phyloP scores from a whole-genome alignment of 2,329 filamentous ascomycete genomes.

The Penicillium verrucosum region DNA sequence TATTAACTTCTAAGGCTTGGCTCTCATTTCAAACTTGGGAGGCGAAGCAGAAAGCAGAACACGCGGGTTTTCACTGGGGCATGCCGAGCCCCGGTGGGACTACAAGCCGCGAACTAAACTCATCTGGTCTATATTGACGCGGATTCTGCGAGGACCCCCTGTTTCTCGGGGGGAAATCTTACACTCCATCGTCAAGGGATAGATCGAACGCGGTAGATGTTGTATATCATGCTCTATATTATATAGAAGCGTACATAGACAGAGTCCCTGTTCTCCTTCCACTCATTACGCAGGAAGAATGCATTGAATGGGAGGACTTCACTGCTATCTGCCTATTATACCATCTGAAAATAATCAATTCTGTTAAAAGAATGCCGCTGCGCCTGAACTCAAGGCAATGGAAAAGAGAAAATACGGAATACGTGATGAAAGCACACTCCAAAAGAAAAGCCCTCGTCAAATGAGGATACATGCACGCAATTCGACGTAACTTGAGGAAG shows the following conservation, averaged over 20 bases:
- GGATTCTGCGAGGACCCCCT: not conserved
- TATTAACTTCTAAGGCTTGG: not conserved
- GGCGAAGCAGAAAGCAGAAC: not conserved
- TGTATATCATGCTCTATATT: not conserved
- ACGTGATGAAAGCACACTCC: not conserved
- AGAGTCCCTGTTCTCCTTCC: not conserved
- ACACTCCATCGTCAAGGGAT: not conserved
- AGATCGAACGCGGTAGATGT: not conserved
- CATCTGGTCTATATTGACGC: not conserved
- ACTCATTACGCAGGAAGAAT: not conserved
- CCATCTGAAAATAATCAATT: not conserved
- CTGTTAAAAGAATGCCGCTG: not conserved
- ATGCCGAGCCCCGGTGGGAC: slow-evolving; percentile 1
- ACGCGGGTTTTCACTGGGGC: not conserved
- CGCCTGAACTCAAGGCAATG: not conserved
- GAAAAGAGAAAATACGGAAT: not conserved
- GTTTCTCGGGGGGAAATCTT: not conserved
- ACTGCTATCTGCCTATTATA: not conserved
- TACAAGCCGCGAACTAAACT: not conserved
- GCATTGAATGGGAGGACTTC: not conserved
- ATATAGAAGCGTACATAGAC: too few relatives aligned
- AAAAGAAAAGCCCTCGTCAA: not conserved
- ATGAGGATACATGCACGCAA: not conserved
- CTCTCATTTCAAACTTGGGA: not conserved
- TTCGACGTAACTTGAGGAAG: not conserved